Percentiles rank a stretch among this genome's conserved stretches.
Conservation (phyloP, 306 rosid genomes). For the Lathyrus aphaca region DNA sequence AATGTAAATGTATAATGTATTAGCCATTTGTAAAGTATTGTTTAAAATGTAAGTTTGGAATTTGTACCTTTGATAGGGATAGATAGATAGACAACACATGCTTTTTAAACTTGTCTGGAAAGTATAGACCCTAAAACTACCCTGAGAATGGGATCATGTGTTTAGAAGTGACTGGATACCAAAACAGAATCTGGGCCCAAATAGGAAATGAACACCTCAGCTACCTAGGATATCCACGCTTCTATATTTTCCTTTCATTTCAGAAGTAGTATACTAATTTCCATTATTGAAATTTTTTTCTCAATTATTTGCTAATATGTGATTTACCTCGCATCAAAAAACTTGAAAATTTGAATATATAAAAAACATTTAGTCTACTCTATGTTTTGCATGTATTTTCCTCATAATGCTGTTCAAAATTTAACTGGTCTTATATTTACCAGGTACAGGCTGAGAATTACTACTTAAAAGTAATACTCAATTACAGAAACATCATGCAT, state of each 20-base stretch:
- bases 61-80: slow-evolving; percentile 4
- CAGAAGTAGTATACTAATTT: background rate
- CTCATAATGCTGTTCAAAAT: slow-evolving; percentile 3
- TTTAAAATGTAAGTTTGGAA: slow-evolving; percentile 21
- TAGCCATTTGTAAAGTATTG: background rate
- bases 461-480: slow-evolving; percentile 5
- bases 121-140: background rate
- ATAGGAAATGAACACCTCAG: background rate
- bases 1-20: slow-evolving; percentile 25
- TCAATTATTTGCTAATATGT: background rate
- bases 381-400: background rate
- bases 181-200: background rate
- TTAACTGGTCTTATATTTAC: slow-evolving; percentile 1
- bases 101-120: background rate
- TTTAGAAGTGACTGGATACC: background rate
- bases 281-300: background rate
- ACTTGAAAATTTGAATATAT: background rate
- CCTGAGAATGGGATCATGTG: background rate
- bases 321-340: background rate
- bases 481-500: slow-evolving; percentile 11
- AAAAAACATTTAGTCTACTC: background rate
- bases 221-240: background rate
- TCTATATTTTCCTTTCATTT: background rate
- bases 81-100: background rate
- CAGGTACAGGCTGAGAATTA: background rate